Evolutionary conservation across 78 protist genomes (phyloP).

Genomic region (Mastigamoeba balamuthi): DNA sequence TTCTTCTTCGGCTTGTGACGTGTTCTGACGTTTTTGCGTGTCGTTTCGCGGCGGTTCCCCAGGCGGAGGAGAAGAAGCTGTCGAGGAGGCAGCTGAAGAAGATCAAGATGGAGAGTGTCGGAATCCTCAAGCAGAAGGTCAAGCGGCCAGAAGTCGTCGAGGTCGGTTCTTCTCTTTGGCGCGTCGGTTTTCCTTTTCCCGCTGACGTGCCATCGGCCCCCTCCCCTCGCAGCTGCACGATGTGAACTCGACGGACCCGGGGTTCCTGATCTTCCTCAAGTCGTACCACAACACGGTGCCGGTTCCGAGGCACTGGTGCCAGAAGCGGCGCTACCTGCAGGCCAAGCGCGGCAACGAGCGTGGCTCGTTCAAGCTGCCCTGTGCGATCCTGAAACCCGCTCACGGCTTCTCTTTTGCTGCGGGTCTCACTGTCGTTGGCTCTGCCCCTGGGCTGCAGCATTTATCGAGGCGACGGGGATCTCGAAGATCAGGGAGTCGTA

Average conservation of each 20-base stretch:
- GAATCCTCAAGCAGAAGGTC: conserved; percentile 82
- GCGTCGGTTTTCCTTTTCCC: background rate
- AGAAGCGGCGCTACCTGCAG: conserved; percentile 89
- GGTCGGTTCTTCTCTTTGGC: background rate
- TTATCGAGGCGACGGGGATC: conserved; percentile 95
- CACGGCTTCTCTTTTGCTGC: background rate
- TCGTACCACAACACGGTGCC: conserved; percentile 78
- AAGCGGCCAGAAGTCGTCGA: conserved; percentile 72
- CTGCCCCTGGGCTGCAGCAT: conserved; percentile 17
- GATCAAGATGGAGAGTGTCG: conserved; percentile 54
- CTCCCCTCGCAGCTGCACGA: conserved; percentile 64
- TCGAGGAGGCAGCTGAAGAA: conserved; percentile 49
- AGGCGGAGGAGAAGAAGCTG: conserved; percentile 18
- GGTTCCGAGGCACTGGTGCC: conserved; percentile 96
- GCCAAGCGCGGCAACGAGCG: conserved; percentile 88
- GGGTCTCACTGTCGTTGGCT: background rate
- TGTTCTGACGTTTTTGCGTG: too few relatives aligned
- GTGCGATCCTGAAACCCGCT: too few relatives aligned
- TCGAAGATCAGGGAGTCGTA: conserved; percentile 71
- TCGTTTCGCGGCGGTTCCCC: too few relatives aligned
- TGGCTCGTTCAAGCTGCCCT: conserved; percentile 82
- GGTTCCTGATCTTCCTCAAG: conserved; percentile 80
- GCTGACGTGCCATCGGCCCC: background rate
- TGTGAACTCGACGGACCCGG: conserved; percentile 83
- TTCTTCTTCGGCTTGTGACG: too few relatives aligned